Evolutionary conservation across 2,329 filamentous ascomycete genomes (phyloP), one percentile per base, ranked within the genome.

Genomic region (Colletotrichum cereale): DNA sequence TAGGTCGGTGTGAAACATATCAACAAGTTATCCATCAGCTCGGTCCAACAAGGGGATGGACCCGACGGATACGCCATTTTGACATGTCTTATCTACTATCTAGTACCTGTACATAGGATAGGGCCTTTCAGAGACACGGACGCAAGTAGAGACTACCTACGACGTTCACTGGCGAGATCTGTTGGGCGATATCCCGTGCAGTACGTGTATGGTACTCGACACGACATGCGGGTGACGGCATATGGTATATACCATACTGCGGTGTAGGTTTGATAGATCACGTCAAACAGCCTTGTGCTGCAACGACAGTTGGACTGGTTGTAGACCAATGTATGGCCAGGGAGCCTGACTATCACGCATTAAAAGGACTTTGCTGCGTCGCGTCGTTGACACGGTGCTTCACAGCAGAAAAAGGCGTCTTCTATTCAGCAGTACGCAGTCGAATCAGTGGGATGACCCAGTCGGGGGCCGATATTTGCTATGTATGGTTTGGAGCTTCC

Each of bases 11-110:
- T 63, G 64, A 68, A 58, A 71, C 68, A 67, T 29, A 57, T 48
- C 68, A 50, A 68, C 64, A 29, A 68, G 57, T 53, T 68, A 58
- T 63, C 50, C 65, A 36, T 58, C 68, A 58, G 52, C 26, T 42
- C 36, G 64, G 58, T 47, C 42, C 44, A 53, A 58, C 52, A 44
- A 38, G 24, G 40, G 68, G 52, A 71, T 57, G 56, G 26, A 50
- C 42, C 11, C 24, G 18, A 36, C 42, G 12, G 29, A 38, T 48
- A 26, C 58, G 16, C 57, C 56, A 48, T 40, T 34, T 12, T 31
- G 16, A 18, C 26, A 29, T 44, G 57, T 29, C 36, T 60, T 26
- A 26, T 44, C 42, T 26, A 29, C 24, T 12, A 47, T 8, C 31
- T 34, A 34, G 31, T 40, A 5, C 38, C 31, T 34, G 31, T 34